Conservation (phyloP, 768 basidiomycete genomes). For the Amanita inopinata region DNA sequence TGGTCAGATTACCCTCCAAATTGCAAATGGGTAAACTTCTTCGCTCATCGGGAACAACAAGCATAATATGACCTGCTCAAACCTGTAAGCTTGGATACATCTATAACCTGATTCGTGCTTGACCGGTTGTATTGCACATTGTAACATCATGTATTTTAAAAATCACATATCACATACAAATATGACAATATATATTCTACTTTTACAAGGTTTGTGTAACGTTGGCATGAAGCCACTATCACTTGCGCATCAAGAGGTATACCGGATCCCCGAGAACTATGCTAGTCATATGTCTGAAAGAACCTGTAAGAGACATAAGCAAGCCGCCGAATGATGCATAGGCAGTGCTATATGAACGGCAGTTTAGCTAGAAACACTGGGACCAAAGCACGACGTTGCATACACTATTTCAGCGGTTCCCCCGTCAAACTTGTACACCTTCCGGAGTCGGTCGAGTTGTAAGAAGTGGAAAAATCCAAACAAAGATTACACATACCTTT, state of each 20-base stretch:
- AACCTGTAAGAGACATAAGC: conserved; percentile 88
- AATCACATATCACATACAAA: too few species aligned
- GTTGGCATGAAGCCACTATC: conserved; percentile 18
- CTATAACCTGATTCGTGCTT: too few species aligned
- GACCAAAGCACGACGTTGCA: conserved; percentile 19
- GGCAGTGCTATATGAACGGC: conserved; percentile 53
- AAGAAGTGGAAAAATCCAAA: background rate
- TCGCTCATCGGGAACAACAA: background rate
- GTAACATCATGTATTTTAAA: conserved; percentile 9
- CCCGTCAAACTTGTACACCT: conserved; percentile 97
- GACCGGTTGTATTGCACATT: conserved; percentile 4
- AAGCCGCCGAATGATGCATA: conserved; percentile 97
- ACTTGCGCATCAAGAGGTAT: conserved; percentile 81
- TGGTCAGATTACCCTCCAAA: conserved; percentile 62
- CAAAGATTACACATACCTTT: conserved; percentile 51
- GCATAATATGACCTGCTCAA: background rate
- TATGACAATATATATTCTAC: too few species aligned
- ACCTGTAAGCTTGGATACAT: background rate
- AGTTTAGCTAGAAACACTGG: conserved; percentile 10
- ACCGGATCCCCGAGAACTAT: conserved; percentile 92
- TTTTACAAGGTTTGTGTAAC: too few species aligned
- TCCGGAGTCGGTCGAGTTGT: conserved; percentile 6
- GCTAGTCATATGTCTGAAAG: conserved; percentile 83
- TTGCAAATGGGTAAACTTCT: conserved; percentile 18
- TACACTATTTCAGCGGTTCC: conserved; percentile 80